phyloP scores from a whole-genome alignment of 805 yeast genomes.

The Saturnispora sanitii region DNA sequence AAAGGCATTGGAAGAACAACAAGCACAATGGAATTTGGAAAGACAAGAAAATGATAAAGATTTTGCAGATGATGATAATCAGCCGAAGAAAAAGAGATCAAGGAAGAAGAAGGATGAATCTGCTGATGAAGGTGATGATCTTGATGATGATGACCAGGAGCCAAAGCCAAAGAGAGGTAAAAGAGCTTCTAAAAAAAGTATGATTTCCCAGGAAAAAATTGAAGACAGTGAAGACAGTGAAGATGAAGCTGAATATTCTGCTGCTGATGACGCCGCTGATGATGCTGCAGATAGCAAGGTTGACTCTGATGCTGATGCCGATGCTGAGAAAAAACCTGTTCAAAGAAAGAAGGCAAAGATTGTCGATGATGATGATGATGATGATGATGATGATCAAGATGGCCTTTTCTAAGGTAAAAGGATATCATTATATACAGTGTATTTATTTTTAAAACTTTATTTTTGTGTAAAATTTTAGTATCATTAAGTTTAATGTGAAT shows the following conservation, averaged over 20 bases:
- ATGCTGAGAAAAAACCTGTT: constrained; percentile 6
- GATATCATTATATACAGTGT: neutral
- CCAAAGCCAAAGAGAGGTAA: constrained; percentile 9
- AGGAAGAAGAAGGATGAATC: constrained; percentile 21
- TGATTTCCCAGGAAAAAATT: constrained; percentile 22
- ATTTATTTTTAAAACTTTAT: neutral
- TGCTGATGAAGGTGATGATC: constrained; percentile 9
- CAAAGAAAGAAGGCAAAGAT: constrained; percentile 15
- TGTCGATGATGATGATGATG: constrained; percentile 19
- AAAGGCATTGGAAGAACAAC: constrained; percentile 44
- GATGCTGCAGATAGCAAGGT: constrained; percentile 9
- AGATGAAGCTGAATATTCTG: constrained; percentile 21
- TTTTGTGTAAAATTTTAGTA: neutral
- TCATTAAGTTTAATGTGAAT: too few relatives aligned
- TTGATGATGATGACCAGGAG: constrained; percentile 3
- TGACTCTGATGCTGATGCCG: constrained; percentile 10
- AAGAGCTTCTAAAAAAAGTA: constrained; percentile 13
- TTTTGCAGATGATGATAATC: constrained; percentile 26
- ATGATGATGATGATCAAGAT: constrained; percentile 14
- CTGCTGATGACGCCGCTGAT: constrained; percentile 12
- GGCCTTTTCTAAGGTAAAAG: constrained; percentile 7
- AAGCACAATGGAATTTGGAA: constrained; percentile 42
- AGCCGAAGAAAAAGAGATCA: constrained; percentile 23
- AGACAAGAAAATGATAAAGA: constrained; percentile 29
- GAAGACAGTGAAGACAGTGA: constrained; percentile 29